Base-by-base conservation (phyloP, 148 eudicot genomes). In the Hydrangea macrophylla region DNA sequence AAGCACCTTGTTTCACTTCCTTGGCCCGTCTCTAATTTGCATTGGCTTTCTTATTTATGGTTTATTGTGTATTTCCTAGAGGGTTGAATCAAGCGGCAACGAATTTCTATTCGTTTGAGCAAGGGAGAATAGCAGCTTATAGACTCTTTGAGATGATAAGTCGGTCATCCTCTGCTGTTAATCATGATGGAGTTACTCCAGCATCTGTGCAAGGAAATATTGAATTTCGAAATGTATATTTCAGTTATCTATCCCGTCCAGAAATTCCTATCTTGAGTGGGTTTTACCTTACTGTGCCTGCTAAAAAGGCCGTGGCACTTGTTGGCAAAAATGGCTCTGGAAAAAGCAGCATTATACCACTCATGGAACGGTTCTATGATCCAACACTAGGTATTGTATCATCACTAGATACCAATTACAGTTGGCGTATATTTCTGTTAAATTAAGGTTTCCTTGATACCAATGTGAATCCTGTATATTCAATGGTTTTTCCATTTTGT, bases 321-420 rank as follows among this genome's bases (percentile, higher is more conserved):
- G 98, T 93, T 77, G 98, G 98, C 64, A 82, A 96, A 85, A 93
- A 88, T 78, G 98, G 98, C 36, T 93, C 98, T 24, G 98, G 98
- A 18, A 93, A 93, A 82, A 93, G 98, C 85, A 93, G 98, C 78
- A 93, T 93, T 23, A 90, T 93, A 75, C 98, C 98, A 2, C 90
- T 93, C 48, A 93, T 93, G 98, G 98, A 93, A 70, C 92, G 96
- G 31, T 93, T 93, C 73, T 93, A 93, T 83, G 98, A 93, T 76
- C 98, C 98, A 62, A 93, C 96, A 26, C 83, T 93, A 90, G 98
- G 98, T 93, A 90, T 28, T 48, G 57, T 35, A 20, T 17, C 35
- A 42, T 31, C 32, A 5, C 39, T 61, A 15, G 10, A 36, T 35
- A 71, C 10, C 30, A n/a, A 24, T 55, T 69, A 53, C 45, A 44